Percentiles rank a stretch among this genome's conserved stretches.
Conservation (phyloP, 2,329 filamentous ascomycete species). For the Colletotrichum trifolii region DNA sequence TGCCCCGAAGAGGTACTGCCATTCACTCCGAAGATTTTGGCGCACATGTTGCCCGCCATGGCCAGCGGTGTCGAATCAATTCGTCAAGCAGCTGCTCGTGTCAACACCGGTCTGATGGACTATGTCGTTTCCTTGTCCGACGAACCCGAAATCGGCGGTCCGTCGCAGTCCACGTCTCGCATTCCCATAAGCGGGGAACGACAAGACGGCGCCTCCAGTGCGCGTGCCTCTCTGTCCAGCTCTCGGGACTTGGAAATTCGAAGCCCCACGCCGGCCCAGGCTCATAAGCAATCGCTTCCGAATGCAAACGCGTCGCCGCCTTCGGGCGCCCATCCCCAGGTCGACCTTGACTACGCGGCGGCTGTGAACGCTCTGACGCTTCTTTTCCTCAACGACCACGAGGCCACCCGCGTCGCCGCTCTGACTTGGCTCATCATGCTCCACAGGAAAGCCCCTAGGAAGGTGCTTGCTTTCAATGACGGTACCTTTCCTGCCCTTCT, state of each 20-base stretch:
- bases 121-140: conserved; percentile 93
- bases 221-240: conserved; percentile 63
- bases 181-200: conserved; percentile 57
- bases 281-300: conserved; percentile 57
- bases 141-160: conserved; percentile 60
- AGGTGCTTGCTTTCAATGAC: conserved; percentile 95
- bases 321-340: conserved; percentile 56
- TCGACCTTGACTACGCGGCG: conserved; percentile 93
- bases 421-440: conserved; percentile 98
- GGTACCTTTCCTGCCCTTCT: conserved; percentile 95
- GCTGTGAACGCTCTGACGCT: conserved; percentile 93
- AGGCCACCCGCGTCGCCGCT: conserved; percentile 92
- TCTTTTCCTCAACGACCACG: conserved; percentile 95
- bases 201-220: conserved; percentile 59
- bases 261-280: conserved; percentile 60
- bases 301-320: conserved; percentile 55
- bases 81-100: conserved; percentile 85
- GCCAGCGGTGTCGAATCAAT: conserved; percentile 92
- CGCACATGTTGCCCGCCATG: conserved; percentile 92
- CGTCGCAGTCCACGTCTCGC: conserved; percentile 51
- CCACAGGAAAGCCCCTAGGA: conserved; percentile 91
- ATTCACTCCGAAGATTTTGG: conserved; percentile 91
- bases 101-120: conserved; percentile 91
- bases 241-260: conserved; percentile 64
- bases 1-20: conserved; percentile 96